These are phyloP conservation scores for Daldinia sp. DNA, from an alignment of 2,329 filamentous ascomycete species.

Conservation along the genomic window DNA sequence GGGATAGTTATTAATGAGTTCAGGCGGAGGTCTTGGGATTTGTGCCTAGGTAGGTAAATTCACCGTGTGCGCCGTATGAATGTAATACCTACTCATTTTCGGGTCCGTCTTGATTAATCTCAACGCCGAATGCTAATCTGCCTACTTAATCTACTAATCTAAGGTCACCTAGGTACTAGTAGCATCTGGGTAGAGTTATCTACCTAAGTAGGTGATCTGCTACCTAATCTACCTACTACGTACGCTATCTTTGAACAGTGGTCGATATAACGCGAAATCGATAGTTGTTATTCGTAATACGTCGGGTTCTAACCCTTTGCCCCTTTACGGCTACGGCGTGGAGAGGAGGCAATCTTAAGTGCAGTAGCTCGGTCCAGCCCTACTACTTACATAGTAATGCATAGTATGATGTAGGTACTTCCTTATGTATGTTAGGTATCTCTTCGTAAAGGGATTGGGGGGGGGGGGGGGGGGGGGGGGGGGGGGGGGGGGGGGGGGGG, in stretches of 20 bases:
- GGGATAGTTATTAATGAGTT: conserved; percentile 1
- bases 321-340: conserved; percentile 17
- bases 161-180: too few relatives aligned
- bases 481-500: too few relatives aligned
- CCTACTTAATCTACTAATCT: conserved; percentile 14
- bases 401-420: too few relatives aligned
- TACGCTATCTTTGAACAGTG: conserved; percentile 7
- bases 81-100: conserved; percentile 12
- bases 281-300: conserved; percentile 18
- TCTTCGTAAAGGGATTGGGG: conserved; percentile 15
- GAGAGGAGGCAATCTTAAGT: conserved; percentile 30
- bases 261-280: conserved; percentile 25
- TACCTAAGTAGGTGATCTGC: too few relatives aligned
- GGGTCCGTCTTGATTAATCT: conserved; percentile 14
- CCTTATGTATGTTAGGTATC: too few relatives aligned
- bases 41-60: background rate
- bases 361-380: conserved; percentile 31
- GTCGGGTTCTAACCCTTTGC: conserved; percentile 6
- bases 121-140: conserved; percentile 9
- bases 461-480: too few relatives aligned
- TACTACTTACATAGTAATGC: background rate
- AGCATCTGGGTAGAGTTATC: too few relatives aligned
- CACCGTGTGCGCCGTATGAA: background rate
- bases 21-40: background rate
- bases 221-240: conserved; percentile 13